Evolutionary conservation across 148 eudicot genomes (phyloP).

Genomic region (Oxyria digyna): DNA sequence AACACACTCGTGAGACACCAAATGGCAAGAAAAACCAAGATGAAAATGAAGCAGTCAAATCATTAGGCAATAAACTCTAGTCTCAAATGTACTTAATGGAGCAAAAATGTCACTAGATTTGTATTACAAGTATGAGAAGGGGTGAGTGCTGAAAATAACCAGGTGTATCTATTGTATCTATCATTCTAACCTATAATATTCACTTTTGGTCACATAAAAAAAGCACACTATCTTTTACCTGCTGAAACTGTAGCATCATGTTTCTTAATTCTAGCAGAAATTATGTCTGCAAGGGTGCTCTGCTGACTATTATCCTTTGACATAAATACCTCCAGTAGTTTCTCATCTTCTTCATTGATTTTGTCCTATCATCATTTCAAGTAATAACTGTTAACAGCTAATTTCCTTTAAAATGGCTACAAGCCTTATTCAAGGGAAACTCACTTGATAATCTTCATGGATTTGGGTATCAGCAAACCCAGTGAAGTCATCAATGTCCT

Average conservation of each 20-base stretch:
- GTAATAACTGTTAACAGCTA: neutral
- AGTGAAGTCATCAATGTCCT: slow-evolving; percentile 42
- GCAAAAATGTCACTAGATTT: neutral
- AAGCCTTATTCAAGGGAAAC: neutral
- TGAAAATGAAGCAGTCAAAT: neutral
- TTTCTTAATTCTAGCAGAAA: slow-evolving; percentile 54
- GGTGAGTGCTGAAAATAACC: neutral
- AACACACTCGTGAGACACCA: neutral
- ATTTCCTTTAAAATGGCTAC: neutral
- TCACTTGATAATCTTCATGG: slow-evolving; percentile 57
- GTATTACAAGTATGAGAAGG: neutral
- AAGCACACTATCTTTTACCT: slow-evolving; percentile 23
- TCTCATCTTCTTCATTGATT: slow-evolving; percentile 72
- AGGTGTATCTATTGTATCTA: neutral
- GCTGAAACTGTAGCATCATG: slow-evolving; percentile 51
- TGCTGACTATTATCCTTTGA: slow-evolving; percentile 48
- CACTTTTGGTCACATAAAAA: neutral
- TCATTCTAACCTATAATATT: neutral
- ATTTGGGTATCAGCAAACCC: slow-evolving; percentile 25
- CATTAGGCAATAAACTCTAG: neutral
- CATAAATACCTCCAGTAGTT: slow-evolving; percentile 67
- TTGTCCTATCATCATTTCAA: slow-evolving; percentile 27
- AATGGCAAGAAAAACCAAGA: neutral
- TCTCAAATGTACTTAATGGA: neutral
- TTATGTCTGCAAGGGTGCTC: slow-evolving; percentile 64